Evolutionary conservation across 2,329 filamentous ascomycete species (phyloP), one percentile per base, ranked within the genome.

Genomic region (Beauveria asiatica): DNA sequence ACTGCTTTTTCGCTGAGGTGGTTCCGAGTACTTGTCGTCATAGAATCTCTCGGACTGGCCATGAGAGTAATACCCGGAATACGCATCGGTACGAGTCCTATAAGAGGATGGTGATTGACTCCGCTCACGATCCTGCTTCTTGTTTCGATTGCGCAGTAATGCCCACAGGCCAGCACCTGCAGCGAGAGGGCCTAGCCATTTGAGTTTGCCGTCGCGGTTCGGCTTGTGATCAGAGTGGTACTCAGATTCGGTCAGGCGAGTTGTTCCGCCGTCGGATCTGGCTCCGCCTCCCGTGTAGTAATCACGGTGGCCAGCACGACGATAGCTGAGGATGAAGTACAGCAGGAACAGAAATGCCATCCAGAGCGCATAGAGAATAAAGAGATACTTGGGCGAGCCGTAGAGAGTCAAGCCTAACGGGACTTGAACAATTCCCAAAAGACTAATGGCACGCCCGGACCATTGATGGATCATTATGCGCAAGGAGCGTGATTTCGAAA

Each of bases 391-490:
- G 5, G 94, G 93, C 33, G 92, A 96, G 6, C 94, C 94, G 68
- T 97, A 99, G 1, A 99, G 79, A 0, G 92, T 92, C 51, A 99
- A 79, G 0, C 94, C 94, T 0, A 99, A 80, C 0, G 94, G 89
- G 11, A 99, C 84, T 70, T 99, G 94, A 3, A 87, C 82, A 65
- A 97, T 86, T 0, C 90, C 94, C 4, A 99, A 78, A 19, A 97
- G 74, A 3, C 89, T 88, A 67, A 93, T 84, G 0, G 83, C 76
- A 61, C 92, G 81, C 19, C 94, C 94, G 19, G 89, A 75, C 91
- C 94, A 97, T 70, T 92, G 89, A 75, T 99, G 94, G 46, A 97
- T 73, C 80, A 89, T 80, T 42, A 79, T 72, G 21, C 82, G 75
- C 16, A 82, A 68, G 19, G 80, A 80, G 55, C 76, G 78, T 37